Percentiles rank a stretch among this genome's conserved stretches.
Evolutionary conservation across 176 grass and related monocot species (phyloP).

Genomic region (Avena atlantica): DNA sequence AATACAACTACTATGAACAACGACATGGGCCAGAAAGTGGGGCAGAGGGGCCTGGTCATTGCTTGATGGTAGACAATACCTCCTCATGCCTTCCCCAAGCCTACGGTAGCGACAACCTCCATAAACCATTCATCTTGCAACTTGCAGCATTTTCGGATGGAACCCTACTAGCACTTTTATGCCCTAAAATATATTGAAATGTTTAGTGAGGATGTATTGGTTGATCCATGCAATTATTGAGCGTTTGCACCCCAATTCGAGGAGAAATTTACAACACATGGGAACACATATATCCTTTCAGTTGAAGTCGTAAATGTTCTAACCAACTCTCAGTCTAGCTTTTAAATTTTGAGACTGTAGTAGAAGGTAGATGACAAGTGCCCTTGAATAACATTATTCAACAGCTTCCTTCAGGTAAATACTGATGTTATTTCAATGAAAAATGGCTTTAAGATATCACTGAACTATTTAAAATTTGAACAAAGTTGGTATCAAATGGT

Average conservation of each 20-base stretch:
- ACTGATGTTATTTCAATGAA: too few relatives aligned
- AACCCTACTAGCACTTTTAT: background rate
- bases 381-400: background rate
- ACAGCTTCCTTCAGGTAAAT: background rate
- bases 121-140: background rate
- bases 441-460: too few relatives aligned
- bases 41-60: too few relatives aligned
- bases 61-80: too few relatives aligned
- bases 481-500: too few relatives aligned
- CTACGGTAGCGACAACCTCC: background rate
- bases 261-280: background rate
- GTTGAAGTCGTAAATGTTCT: background rate
- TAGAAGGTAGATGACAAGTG: background rate
- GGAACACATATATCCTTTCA: background rate
- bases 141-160: background rate
- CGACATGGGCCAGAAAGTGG: too few relatives aligned
- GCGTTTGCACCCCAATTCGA: background rate
- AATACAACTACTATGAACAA: too few relatives aligned
- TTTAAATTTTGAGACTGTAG: background rate
- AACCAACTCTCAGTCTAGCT: background rate
- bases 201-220: background rate
- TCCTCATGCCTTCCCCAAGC: background rate
- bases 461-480: too few relatives aligned
- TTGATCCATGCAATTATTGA: background rate
- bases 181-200: background rate